Base-by-base conservation (phyloP, 805 yeast genomes). In the Yueomyces sp. region DNA sequence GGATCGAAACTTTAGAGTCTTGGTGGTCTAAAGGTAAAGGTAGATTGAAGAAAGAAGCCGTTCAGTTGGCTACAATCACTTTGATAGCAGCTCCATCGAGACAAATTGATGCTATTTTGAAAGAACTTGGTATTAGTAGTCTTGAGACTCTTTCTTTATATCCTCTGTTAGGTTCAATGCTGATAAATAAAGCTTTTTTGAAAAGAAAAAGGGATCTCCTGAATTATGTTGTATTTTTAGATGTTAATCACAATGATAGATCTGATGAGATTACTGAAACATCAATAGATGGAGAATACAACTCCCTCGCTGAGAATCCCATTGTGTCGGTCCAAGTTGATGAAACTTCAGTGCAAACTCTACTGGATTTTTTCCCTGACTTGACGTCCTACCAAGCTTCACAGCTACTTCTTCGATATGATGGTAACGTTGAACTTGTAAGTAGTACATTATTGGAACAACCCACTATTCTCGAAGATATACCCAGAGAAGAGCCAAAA, bases 361-460 rank as follows among this genome's bases (percentile, higher is more conserved):
- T 73, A 38, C 45, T 57, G n/a, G 85, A 79, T 32, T 56, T 87
- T 47, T 84, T 86, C 56, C 95, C 95, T 0, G 72, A 72, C 37
- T 56, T 85, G 34, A 62, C 73, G 0, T 53, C 58, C 3, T 59
- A 64, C 1, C 71, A 76, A 54, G 72, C 79, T 0, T 62, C 61
- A n/a, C 64, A 66, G 2, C 52, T 85, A 2, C 59, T 85, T 11
- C 54, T 61, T 28, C 65, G 70, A 33, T 62, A 76, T 51, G 65
- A 69, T 38, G 62, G 71, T 38, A 65, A 75, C 44, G 74, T 79
- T 1, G 90, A 82, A 47, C 45, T 54, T 33, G 76, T 77, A 0
- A 80, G 83, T 2, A 69, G 76, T 49, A 55, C 67, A 38, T 54
- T 86, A 12, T 64, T 87, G 19, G 95, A 85, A 50, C 65, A 77